Evolutionary conservation across 2,329 filamentous ascomycete species (phyloP).

Genomic region (Apiospora kogelbergensis): DNA sequence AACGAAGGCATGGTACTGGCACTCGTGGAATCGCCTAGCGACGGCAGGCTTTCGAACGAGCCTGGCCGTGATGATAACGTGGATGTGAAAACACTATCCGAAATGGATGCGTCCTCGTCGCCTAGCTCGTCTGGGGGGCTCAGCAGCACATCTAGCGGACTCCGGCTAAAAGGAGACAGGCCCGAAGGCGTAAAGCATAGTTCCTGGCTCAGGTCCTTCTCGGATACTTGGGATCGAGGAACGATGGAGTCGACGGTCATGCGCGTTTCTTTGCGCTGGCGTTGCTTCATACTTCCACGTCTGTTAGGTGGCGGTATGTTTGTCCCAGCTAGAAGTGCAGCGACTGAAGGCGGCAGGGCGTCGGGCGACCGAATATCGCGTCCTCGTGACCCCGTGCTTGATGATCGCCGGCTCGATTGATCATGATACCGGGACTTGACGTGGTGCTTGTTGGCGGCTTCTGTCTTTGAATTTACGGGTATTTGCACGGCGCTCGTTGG

Average conservation of each 20-base stretch:
- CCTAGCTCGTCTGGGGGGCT: slow-evolving; percentile 59
- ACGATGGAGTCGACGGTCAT: slow-evolving; percentile 60
- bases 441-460: slow-evolving; percentile 32
- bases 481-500: slow-evolving; percentile 57
- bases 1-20: slow-evolving; percentile 50
- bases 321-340: slow-evolving; percentile 61
- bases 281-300: slow-evolving; percentile 33
- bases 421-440: slow-evolving; percentile 34
- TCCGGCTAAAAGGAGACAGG: slow-evolving; percentile 47
- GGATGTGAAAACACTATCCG: slow-evolving; percentile 54
- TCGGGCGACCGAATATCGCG: slow-evolving; percentile 51
- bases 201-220: slow-evolving; percentile 55
- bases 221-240: slow-evolving; percentile 51
- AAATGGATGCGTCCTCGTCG: slow-evolving; percentile 47
- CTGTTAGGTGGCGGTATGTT: slow-evolving; percentile 54
- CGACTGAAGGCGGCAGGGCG: slow-evolving; percentile 57
- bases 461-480: slow-evolving; percentile 43
- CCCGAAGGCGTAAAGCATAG: slow-evolving; percentile 15
- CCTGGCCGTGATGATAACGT: slow-evolving; percentile 54
- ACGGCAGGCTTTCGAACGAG: slow-evolving; percentile 63
- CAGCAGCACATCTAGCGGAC: slow-evolving; percentile 59
- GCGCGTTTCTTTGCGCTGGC: slow-evolving; percentile 25
- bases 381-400: slow-evolving; percentile 29
- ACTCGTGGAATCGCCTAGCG: slow-evolving; percentile 54
- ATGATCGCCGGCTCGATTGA: slow-evolving; percentile 33